These are phyloP conservation scores for Monilinia vaccinii-corymbosi DNA, from an alignment of 2,329 filamentous ascomycete genomes.

Conservation along the genomic window DNA sequence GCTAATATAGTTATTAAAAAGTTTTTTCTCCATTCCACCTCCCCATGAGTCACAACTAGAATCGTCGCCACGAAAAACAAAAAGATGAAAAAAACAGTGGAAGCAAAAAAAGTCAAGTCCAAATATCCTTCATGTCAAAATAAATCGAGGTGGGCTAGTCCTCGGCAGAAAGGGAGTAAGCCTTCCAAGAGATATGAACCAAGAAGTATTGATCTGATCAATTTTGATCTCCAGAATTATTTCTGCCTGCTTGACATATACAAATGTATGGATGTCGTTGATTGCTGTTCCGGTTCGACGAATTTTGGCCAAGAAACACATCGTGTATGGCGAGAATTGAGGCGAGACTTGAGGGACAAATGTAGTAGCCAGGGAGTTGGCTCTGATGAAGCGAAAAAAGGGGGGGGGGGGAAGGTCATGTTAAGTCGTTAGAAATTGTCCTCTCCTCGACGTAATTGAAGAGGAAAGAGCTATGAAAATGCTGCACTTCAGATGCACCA, in stretches of 20 bases:
- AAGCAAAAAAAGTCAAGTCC: background rate
- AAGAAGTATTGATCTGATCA: background rate
- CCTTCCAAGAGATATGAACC: background rate
- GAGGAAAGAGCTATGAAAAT: background rate
- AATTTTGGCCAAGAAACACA: background rate
- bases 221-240: background rate
- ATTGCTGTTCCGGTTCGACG: background rate
- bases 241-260: background rate
- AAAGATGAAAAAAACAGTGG: background rate
- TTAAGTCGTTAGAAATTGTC: background rate
- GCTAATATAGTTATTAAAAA: constrained; percentile 10
- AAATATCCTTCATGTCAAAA: background rate
- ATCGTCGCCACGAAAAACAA: background rate
- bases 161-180: background rate
- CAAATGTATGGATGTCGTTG: background rate
- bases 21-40: background rate
- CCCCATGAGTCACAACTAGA: background rate
- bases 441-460: background rate
- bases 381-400: background rate
- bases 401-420: background rate
- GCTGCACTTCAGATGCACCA: constrained; percentile 2
- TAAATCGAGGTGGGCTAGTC: background rate
- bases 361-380: background rate
- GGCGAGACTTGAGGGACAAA: background rate
- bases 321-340: background rate